Evolutionary conservation across 176 grass and related monocot species (phyloP), one percentile per base, ranked within the genome.

Genomic region (Poa annua): DNA sequence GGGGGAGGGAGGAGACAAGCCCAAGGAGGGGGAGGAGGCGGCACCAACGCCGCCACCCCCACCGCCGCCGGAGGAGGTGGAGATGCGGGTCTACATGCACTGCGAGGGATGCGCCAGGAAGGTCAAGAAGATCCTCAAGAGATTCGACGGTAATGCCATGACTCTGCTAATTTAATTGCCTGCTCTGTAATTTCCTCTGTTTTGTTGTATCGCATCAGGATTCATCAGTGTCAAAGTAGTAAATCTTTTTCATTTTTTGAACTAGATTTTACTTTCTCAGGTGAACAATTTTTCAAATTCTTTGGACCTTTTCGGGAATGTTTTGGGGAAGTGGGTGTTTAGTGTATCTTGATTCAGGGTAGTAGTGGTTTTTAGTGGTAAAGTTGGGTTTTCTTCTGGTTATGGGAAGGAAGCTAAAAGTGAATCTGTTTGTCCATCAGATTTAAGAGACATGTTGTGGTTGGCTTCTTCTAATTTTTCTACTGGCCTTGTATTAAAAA

Each of bases 31-130:
- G 73, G 74, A 51, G 17, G 74, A 67, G 78, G 74, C 35, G 38
- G 44, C 71, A 34, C 44, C 75, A 45, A 38, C 83, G 21, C 88
- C 88, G 13, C 92, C 29, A 29, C 29, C 90, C 0, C 88, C 87
- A 0, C 91, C 90, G 11, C 92, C 92, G 65, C 88, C 88, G 80
- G 92, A 99, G 87, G 96, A 96, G 91, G 84, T 99, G n/a, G 91
- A 90, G 79, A 96, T 99, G 93, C 82, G 91, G 19, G 96, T 99
- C 44, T 99, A 90, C 96, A 99, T 96, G 96, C 96, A 99, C 75
- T 99, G 96, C 85, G 91, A 99, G 85, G 96, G 93, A 9, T 99
- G 96, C 63, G 91, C 93, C 17, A 76, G 86, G 69, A 99, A 99
- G 53, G 96, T 99, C 74, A 96, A 92, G 85, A 85, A 89, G 49